A percentile compares a stretch with the other conserved stretches of the same genome.
phyloP scores from a whole-genome alignment of 106 monocot species.

The Platanthera zijinensis region DNA sequence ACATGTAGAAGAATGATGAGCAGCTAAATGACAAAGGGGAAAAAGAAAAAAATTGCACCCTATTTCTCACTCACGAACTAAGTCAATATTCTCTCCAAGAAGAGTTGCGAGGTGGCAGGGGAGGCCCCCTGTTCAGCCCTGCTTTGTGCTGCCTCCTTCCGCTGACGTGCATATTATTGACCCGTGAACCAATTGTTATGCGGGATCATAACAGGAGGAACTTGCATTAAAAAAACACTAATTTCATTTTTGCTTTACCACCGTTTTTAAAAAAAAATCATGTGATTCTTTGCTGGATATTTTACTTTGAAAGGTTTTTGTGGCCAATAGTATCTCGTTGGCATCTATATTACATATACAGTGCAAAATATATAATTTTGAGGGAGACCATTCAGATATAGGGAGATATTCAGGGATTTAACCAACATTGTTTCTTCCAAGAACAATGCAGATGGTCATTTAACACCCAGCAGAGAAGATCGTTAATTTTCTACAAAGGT shows the following conservation, averaged over 20 bases:
- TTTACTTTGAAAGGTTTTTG: too few relatives aligned
- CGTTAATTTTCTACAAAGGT: not conserved
- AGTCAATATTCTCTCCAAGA: constrained; percentile 87
- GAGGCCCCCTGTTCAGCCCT: constrained; percentile 10
- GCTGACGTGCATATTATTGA: too few relatives aligned
- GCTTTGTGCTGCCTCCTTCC: too few relatives aligned
- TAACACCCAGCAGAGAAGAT: not conserved
- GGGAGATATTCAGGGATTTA: not conserved
- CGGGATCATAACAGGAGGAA: too few relatives aligned
- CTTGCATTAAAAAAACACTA: too few relatives aligned
- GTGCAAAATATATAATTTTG: not conserved
- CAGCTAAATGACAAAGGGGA: not conserved
- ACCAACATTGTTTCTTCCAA: not conserved
- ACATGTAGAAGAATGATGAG: not conserved
- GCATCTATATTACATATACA: not conserved
- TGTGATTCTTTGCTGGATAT: too few relatives aligned
- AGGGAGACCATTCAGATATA: not conserved
- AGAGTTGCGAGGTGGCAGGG: constrained; percentile 81
- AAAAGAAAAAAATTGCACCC: not conserved
- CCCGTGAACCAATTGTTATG: too few relatives aligned
- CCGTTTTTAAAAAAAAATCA: too few relatives aligned
- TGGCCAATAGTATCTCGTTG: too few relatives aligned
- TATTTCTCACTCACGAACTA: constrained; percentile 48
- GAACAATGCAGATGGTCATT: not conserved
- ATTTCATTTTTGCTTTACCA: too few relatives aligned